A percentile compares a stretch with the other conserved stretches of the same genome.
These are phyloP conservation scores for Ammopiptanthus mongolicus DNA, from an alignment of 306 rosid genomes.

Conservation along the genomic window DNA sequence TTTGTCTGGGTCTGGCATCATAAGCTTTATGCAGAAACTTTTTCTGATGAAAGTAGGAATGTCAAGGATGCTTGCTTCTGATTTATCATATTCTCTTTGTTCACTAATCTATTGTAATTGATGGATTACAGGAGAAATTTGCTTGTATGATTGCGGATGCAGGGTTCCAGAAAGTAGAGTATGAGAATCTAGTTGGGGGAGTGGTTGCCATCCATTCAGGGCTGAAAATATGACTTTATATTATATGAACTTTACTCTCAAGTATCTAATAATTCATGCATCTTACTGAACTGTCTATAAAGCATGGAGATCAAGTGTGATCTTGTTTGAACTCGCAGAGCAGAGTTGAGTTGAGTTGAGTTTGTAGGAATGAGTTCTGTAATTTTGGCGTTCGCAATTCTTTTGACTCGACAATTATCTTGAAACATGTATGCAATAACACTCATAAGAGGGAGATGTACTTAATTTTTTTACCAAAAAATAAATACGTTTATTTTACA, in stretches of 20 bases:
- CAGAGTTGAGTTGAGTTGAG: not conserved
- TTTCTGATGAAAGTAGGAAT: not conserved
- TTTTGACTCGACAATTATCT: not conserved
- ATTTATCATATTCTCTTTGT: not conserved
- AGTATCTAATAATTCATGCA: constrained; percentile 12
- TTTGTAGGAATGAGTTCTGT: constrained; percentile 4
- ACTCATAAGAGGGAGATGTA: not conserved
- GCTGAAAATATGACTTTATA: constrained; percentile 45
- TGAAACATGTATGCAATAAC: not conserved
- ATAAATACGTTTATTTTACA: not conserved
- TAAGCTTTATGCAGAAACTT: not conserved
- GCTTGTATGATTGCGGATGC: constrained; percentile 82
- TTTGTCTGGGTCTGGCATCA: not conserved
- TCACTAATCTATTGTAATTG: constrained; percentile 9
- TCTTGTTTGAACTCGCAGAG: not conserved
- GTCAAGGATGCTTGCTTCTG: not conserved
- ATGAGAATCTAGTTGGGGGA: constrained; percentile 89
- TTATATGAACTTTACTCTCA: not conserved
- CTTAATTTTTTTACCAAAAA: not conserved
- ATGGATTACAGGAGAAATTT: constrained; percentile 67
- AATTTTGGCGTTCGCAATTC: constrained; percentile 15
- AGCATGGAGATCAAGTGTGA: not conserved
- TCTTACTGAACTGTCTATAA: not conserved
- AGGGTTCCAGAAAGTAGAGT: constrained; percentile 86
- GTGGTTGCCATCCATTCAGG: constrained; percentile 94